phyloP scores from a whole-genome alignment of 2,329 filamentous ascomycete species.

The Onygena corvina region DNA sequence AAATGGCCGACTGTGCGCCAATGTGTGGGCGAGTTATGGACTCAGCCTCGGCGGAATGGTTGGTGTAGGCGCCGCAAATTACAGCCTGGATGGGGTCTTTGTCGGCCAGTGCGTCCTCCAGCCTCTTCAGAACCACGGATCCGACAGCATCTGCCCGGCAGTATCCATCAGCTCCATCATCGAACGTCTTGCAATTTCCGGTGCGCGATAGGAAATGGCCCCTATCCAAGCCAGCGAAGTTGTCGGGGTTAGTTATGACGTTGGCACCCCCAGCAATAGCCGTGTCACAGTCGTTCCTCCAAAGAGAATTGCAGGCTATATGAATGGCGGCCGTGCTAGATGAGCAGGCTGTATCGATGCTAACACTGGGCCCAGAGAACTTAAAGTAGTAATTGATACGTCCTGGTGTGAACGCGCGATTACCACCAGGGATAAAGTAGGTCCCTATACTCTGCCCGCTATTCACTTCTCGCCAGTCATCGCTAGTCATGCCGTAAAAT shows the following conservation, averaged over 20 bases:
- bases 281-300: constrained; percentile 13
- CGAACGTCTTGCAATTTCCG: constrained; percentile 22
- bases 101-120: constrained; percentile 31
- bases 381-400: constrained; percentile 15
- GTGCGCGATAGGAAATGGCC: constrained; percentile 26
- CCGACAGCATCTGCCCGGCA: constrained; percentile 34
- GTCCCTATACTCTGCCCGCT: constrained; percentile 54
- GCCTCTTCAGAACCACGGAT: constrained; percentile 30
- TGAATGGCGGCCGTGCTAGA: constrained; percentile 13
- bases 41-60: constrained; percentile 69
- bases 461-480: constrained; percentile 68
- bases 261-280: constrained; percentile 22
- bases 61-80: constrained; percentile 52
- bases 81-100: constrained; percentile 34
- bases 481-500: constrained; percentile 63
- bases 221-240: constrained; percentile 21
- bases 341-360: constrained; percentile 17
- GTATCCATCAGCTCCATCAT: constrained; percentile 33
- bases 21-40: constrained; percentile 77
- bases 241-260: constrained; percentile 17
- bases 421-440: constrained; percentile 54
- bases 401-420: constrained; percentile 47
- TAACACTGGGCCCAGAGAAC: constrained; percentile 13
- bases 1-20: constrained; percentile 60
- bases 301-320: constrained; percentile 15